Conservation (phyloP, 345 rosid genomes). For the Capsella bursapastoris region DNA sequence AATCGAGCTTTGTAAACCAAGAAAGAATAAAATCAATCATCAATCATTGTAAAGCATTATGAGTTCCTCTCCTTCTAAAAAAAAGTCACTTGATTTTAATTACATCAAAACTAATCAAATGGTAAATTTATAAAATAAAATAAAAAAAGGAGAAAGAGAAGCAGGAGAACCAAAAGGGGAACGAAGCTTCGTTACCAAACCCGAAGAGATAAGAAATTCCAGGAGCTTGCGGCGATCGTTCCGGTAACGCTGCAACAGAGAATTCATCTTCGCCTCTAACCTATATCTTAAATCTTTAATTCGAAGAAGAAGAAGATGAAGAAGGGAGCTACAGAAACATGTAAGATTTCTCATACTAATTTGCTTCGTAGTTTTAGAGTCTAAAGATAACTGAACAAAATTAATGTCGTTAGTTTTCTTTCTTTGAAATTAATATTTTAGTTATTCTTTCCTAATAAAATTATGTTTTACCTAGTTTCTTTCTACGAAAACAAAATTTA, state of each 20-base stretch:
- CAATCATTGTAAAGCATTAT: background rate
- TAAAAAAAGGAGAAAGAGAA: background rate
- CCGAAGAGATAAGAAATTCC: slow-evolving; percentile 71
- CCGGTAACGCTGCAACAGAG: slow-evolving; percentile 69
- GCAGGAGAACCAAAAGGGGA: slow-evolving; percentile 53
- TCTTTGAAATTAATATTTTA: too few species aligned
- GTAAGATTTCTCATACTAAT: too few species aligned
- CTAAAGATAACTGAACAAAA: too few species aligned
- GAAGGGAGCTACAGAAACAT: background rate
- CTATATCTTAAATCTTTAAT: background rate
- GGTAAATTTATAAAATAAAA: too few species aligned
- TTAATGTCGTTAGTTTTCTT: too few species aligned
- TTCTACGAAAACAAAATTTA: too few species aligned
- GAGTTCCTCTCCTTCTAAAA: background rate
- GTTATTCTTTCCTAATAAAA: too few species aligned
- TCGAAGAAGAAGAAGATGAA: background rate
- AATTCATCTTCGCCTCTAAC: slow-evolving; percentile 40
- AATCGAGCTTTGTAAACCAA: slow-evolving; percentile 20
- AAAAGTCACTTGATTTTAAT: background rate
- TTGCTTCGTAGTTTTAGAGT: too few species aligned
- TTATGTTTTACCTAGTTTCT: too few species aligned
- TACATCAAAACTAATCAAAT: background rate
- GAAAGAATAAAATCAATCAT: background rate
- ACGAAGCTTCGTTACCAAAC: slow-evolving; percentile 61
- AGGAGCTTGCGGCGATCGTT: slow-evolving; percentile 89